A percentile compares a stretch with the other conserved stretches of the same genome.
Evolutionary conservation across 2,329 filamentous ascomycete species (phyloP).

Genomic region (Emmonsiellopsis sp.): DNA sequence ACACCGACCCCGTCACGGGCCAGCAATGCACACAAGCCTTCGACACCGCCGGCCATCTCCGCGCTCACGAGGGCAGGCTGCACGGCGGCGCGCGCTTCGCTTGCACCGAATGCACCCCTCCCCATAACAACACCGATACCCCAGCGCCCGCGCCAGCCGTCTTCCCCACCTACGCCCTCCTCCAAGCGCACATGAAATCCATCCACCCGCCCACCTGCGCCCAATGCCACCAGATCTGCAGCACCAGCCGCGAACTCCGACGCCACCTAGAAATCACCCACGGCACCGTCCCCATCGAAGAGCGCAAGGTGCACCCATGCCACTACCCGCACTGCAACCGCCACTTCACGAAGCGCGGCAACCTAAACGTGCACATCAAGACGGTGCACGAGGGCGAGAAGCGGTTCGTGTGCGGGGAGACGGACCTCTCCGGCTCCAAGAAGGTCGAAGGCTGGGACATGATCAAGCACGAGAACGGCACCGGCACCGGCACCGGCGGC

Average conservation of each 20-base stretch:
- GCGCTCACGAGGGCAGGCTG: slow-evolving; percentile 58
- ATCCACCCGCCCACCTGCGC: slow-evolving; percentile 64
- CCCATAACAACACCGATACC: slow-evolving; percentile 27
- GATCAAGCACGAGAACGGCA: slow-evolving; percentile 27
- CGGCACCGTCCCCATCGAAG: slow-evolving; percentile 47
- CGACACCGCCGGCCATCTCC: slow-evolving; percentile 61
- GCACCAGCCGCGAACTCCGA: slow-evolving; percentile 57
- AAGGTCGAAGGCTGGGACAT: slow-evolving; percentile 54
- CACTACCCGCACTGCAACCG: slow-evolving; percentile 59
- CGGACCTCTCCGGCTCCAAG: slow-evolving; percentile 48
- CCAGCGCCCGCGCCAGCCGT: slow-evolving; percentile 21
- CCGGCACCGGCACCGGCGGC: slow-evolving; percentile 33
- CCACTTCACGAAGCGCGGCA: slow-evolving; percentile 73
- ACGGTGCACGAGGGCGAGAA: slow-evolving; percentile 64
- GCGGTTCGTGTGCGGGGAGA: slow-evolving; percentile 68
- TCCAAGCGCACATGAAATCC: slow-evolving; percentile 63
- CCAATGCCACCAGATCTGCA: slow-evolving; percentile 62
- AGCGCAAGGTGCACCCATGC: slow-evolving; percentile 59
- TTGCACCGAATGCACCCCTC: slow-evolving; percentile 61
- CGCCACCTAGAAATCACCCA: slow-evolving; percentile 73
- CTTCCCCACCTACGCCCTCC: slow-evolving; percentile 62
- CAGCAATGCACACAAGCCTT: slow-evolving; percentile 59
- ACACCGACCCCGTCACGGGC: slow-evolving; percentile 44
- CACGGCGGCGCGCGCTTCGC: slow-evolving; percentile 65
- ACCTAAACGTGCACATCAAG: slow-evolving; percentile 69